A percentile compares a stretch with the other conserved stretches of the same genome.
Conservation (phyloP, 2,329 filamentous ascomycete species). For the Trichophyton benhamiae region DNA sequence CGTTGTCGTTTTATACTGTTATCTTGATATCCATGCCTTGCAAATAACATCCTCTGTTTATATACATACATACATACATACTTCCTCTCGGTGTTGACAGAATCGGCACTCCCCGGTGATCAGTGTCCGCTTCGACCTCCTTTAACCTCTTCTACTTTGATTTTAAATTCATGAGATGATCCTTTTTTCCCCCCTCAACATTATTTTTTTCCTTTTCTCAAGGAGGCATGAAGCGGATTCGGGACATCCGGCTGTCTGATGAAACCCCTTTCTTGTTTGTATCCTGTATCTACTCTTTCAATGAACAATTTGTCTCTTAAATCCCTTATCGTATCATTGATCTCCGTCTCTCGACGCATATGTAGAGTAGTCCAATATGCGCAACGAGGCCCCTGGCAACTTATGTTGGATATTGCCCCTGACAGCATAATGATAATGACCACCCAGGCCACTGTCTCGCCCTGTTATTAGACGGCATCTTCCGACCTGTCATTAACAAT, state of each 20-base stretch:
- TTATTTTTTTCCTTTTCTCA: neutral
- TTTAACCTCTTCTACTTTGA: neutral
- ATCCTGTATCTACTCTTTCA: neutral
- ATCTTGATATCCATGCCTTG: neutral
- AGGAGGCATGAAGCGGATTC: neutral
- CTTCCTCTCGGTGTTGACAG: neutral
- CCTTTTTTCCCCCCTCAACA: too few species aligned
- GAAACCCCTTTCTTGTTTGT: neutral
- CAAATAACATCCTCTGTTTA: neutral
- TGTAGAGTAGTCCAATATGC: too few species aligned
- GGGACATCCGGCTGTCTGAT: neutral
- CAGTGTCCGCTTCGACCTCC: neutral
- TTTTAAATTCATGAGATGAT: slow-evolving; percentile 4
- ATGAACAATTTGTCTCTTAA: neutral
- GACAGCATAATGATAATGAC: too few species aligned
- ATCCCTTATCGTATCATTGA: neutral
- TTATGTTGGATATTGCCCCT: too few species aligned
- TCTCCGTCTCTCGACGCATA: too few species aligned
- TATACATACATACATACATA: neutral
- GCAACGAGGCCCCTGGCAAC: too few species aligned
- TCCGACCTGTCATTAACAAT: too few species aligned
- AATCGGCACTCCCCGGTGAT: neutral
- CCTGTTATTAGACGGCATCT: too few species aligned
- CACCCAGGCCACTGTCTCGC: too few species aligned
- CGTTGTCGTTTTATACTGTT: neutral